A percentile compares a stretch with the other conserved stretches of the same genome.
These are phyloP conservation scores for Papiliotrema laurentii DNA, from an alignment of 1,284 basidiomycete species.

Conservation along the genomic window DNA sequence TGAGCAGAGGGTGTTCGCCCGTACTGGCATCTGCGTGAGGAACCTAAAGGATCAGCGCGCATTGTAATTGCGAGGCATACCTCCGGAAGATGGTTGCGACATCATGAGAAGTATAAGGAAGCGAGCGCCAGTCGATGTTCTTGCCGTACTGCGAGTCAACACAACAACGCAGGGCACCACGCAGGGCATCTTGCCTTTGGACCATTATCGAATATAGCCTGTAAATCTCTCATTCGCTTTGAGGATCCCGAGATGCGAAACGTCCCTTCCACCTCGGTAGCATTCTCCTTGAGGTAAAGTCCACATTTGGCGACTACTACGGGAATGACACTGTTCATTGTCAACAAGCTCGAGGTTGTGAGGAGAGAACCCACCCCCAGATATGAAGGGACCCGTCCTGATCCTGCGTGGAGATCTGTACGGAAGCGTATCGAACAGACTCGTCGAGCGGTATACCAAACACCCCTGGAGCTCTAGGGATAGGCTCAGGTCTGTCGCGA, in stretches of 20 bases:
- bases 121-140: conserved; percentile 79
- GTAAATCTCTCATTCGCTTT: conserved; percentile 93
- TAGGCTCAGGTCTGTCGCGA: conserved; percentile 53
- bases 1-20: conserved; percentile 24
- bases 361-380: conserved; percentile 54
- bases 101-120: conserved; percentile 86
- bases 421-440: conserved; percentile 78
- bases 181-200: conserved; percentile 68
- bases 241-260: conserved; percentile 91
- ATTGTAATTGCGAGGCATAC: conserved; percentile 15
- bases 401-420: conserved; percentile 90
- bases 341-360: background rate
- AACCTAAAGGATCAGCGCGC: conserved; percentile 50
- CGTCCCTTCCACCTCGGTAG: conserved; percentile 90
- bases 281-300: conserved; percentile 84
- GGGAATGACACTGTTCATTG: conserved; percentile 75
- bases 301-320: conserved; percentile 97
- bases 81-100: conserved; percentile 92
- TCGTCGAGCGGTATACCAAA: conserved; percentile 83
- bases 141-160: conserved; percentile 71
- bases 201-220: conserved; percentile 80
- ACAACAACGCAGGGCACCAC: background rate
- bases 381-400: conserved; percentile 75
- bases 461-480: conserved; percentile 50
- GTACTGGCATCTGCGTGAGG: conserved; percentile 90